Evolutionary conservation across 345 rosid genomes (phyloP).

Genomic region (Gossypioides kirkii): DNA sequence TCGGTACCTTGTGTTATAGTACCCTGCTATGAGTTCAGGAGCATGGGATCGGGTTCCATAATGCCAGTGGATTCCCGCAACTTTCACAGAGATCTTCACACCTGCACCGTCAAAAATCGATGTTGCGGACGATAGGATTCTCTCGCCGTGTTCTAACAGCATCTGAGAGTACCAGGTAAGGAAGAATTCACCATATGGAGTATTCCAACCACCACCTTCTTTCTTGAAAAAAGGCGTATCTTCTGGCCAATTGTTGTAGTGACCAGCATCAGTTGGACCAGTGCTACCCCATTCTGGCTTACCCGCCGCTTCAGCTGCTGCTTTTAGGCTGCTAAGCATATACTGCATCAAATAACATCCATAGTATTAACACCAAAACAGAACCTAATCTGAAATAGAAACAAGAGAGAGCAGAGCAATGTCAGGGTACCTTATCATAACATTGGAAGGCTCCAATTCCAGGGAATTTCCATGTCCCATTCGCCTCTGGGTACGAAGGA

Average conservation of each 20-base stretch:
- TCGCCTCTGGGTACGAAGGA: slow-evolving; percentile 82
- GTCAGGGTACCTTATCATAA: slow-evolving; percentile 63
- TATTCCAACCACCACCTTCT: slow-evolving; percentile 84
- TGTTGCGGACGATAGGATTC: slow-evolving; percentile 63
- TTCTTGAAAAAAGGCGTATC: slow-evolving; percentile 77
- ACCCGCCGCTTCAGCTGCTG: slow-evolving; percentile 83
- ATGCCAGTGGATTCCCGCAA: slow-evolving; percentile 99
- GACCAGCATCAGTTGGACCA: slow-evolving; percentile 96
- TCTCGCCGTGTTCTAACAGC: slow-evolving; percentile 77
- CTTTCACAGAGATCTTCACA: slow-evolving; percentile 74
- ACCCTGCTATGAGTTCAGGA: slow-evolving; percentile 97
- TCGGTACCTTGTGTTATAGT: slow-evolving; percentile 79
- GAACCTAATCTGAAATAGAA: not conserved
- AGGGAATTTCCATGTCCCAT: slow-evolving; percentile 92
- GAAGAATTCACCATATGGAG: slow-evolving; percentile 82
- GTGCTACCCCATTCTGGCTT: slow-evolving; percentile 93
- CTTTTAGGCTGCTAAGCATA: slow-evolving; percentile 71
- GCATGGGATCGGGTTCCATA: slow-evolving; percentile 93
- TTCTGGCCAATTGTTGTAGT: slow-evolving; percentile 95
- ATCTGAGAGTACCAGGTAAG: slow-evolving; percentile 88
- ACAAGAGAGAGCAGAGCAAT: not conserved
- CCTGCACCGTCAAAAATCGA: slow-evolving; percentile 40
- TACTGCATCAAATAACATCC: slow-evolving; percentile 46
- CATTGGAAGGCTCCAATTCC: slow-evolving; percentile 99
- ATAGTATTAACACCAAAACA: not conserved